A percentile compares a stretch with the other conserved stretches of the same genome.
Conservation (phyloP, 306 rosid species). For the Ormosia emarginata region DNA sequence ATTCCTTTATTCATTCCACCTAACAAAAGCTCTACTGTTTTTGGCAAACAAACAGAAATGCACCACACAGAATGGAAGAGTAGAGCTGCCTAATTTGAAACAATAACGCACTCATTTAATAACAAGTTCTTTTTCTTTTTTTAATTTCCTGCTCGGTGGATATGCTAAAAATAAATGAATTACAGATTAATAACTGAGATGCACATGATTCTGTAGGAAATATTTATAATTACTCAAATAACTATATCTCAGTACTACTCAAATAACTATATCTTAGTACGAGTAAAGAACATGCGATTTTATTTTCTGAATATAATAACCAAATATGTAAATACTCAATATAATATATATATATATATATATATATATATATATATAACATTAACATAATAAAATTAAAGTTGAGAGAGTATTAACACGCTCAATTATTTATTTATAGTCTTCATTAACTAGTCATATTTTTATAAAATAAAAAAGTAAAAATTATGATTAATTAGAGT, state of each 20-base stretch:
- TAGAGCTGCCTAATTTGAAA: not conserved
- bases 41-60: not conserved
- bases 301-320: too few relatives aligned
- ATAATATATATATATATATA: too few relatives aligned
- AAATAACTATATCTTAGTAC: not conserved
- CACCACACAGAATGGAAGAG: not conserved
- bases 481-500: too few relatives aligned
- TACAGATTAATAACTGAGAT: not conserved
- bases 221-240: not conserved
- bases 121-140: not conserved
- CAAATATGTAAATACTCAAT: too few relatives aligned
- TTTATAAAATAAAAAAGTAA: too few relatives aligned
- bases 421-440: too few relatives aligned
- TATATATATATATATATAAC: too few relatives aligned
- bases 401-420: too few relatives aligned
- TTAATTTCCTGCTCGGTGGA: not conserved
- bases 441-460: too few relatives aligned
- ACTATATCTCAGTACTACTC: not conserved
- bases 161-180: not conserved
- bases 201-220: not conserved
- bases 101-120: not conserved
- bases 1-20: slow-evolving; percentile 4
- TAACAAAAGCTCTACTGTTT: not conserved
- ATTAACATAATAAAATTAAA: too few relatives aligned
- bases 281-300: not conserved